phyloP scores from a whole-genome alignment of 768 basidiomycete genomes.

The Naganishia vaughanmartiniae region DNA sequence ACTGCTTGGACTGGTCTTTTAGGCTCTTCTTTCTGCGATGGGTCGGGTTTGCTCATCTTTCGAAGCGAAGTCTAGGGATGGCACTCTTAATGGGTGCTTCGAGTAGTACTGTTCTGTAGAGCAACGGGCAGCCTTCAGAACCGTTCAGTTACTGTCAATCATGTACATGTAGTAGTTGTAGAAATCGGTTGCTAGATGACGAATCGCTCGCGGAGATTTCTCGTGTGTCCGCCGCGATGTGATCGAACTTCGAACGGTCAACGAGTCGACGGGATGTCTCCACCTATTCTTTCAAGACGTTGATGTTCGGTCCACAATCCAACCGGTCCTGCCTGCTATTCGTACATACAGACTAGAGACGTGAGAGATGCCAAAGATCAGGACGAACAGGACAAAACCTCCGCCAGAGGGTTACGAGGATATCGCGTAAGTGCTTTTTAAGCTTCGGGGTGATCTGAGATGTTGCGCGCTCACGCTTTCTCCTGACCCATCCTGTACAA shows the following conservation, averaged over 20 bases:
- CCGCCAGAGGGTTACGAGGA: slow-evolving; percentile 96
- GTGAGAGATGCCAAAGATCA: slow-evolving; percentile 75
- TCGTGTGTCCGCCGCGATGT: too few species aligned
- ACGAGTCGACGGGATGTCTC: too few species aligned
- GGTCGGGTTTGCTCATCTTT: neutral
- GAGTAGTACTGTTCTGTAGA: too few species aligned
- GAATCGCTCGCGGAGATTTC: too few species aligned
- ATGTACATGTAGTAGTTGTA: too few species aligned
- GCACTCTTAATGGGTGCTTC: too few species aligned
- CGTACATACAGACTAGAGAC: neutral
- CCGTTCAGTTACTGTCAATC: too few species aligned
- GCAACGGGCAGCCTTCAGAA: too few species aligned
- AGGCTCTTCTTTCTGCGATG: neutral
- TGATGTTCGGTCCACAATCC: too few species aligned
- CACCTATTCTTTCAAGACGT: too few species aligned
- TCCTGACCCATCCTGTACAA: neutral
- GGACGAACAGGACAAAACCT: slow-evolving; percentile 83
- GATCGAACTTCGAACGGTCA: too few species aligned
- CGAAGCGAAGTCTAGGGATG: neutral
- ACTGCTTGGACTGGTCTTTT: neutral
- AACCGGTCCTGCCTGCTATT: neutral
- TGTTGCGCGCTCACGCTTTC: slow-evolving; percentile 28
- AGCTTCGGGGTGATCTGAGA: neutral
- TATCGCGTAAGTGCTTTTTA: slow-evolving; percentile 58
- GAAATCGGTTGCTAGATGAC: too few species aligned